These are phyloP conservation scores for Tetrahymena malaccensis DNA, from an alignment of 73 alveolate genomes.

Conservation along the genomic window DNA sequence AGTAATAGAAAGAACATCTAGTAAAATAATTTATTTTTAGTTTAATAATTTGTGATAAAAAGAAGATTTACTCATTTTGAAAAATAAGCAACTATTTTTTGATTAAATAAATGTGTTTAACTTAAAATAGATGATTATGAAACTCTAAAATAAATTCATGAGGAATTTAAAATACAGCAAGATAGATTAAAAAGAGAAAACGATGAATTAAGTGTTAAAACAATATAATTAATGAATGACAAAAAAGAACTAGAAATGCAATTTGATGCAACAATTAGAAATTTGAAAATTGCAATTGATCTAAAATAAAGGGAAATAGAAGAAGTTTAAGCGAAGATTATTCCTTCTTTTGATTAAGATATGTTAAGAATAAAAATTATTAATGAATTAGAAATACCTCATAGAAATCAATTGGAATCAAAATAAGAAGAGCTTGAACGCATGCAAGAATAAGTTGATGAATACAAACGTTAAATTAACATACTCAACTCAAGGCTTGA, in stretches of 20 bases:
- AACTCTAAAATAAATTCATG: conserved; percentile 9
- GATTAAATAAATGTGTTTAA: not conserved
- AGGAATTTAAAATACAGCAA: not conserved
- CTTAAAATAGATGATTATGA: conserved; percentile 21
- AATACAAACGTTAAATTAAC: conserved; percentile 15
- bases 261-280: conserved; percentile 31
- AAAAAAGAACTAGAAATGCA: conserved; percentile 9
- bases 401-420: conserved; percentile 14
- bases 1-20: conserved; percentile 17
- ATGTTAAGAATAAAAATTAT: conserved; percentile 34
- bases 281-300: conserved; percentile 20
- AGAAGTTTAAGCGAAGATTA: conserved; percentile 17
- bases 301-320: conserved; percentile 30
- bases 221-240: not conserved
- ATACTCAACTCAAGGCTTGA: conserved; percentile 9
- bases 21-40: not conserved
- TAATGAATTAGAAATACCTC: conserved; percentile 39
- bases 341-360: conserved; percentile 32
- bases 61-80: too few species aligned
- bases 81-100: not conserved
- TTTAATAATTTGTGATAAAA: not conserved
- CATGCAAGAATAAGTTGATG: conserved; percentile 10
- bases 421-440: conserved; percentile 21
- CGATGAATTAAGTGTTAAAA: conserved; percentile 2
- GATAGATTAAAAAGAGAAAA: conserved; percentile 15